phyloP scores from a whole-genome alignment of 1,284 basidiomycete species.

The Puccinia polysora region DNA sequence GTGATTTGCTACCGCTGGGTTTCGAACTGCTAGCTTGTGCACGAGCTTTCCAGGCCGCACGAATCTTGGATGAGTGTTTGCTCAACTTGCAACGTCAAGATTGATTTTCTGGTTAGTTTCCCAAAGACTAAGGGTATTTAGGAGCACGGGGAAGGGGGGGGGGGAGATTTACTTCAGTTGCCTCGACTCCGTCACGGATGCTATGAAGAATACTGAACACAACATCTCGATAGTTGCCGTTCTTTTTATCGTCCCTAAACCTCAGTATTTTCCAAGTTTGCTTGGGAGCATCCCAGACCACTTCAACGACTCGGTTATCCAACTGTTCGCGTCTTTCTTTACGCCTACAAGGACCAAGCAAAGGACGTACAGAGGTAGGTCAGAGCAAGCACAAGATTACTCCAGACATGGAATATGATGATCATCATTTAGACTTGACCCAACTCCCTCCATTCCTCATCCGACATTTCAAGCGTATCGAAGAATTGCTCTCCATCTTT shows the following conservation, averaged over 20 bases:
- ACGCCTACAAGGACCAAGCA: conserved; percentile 61
- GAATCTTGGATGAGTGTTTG: conserved; percentile 28
- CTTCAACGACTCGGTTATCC: conserved; percentile 90
- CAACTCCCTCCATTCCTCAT: conserved; percentile 87
- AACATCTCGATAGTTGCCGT: conserved; percentile 76
- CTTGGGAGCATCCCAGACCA: conserved; percentile 69
- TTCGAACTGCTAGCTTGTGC: conserved; percentile 15
- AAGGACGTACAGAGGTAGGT: conserved; percentile 11
- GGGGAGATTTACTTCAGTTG: conserved; percentile 48
- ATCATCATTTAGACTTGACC: background rate
- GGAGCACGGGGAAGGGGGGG: no score
- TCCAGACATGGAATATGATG: background rate
- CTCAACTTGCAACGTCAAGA: no score
- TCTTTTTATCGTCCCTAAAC: conserved; percentile 82
- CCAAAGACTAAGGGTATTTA: no score
- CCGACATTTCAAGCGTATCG: conserved; percentile 77
- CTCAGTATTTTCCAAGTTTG: conserved; percentile 81
- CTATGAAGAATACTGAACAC: conserved; percentile 79
- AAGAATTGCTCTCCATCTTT: conserved; percentile 70
- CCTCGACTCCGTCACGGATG: conserved; percentile 82
- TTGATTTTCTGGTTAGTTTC: no score
- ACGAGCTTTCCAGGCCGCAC: conserved; percentile 35
- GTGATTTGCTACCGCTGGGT: background rate
- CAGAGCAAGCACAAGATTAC: background rate
- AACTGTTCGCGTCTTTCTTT: conserved; percentile 78